Percentiles rank a stretch among this genome's conserved stretches.
phyloP scores from a whole-genome alignment of 306 rosid genomes.

The Ochetophila trinervis region DNA sequence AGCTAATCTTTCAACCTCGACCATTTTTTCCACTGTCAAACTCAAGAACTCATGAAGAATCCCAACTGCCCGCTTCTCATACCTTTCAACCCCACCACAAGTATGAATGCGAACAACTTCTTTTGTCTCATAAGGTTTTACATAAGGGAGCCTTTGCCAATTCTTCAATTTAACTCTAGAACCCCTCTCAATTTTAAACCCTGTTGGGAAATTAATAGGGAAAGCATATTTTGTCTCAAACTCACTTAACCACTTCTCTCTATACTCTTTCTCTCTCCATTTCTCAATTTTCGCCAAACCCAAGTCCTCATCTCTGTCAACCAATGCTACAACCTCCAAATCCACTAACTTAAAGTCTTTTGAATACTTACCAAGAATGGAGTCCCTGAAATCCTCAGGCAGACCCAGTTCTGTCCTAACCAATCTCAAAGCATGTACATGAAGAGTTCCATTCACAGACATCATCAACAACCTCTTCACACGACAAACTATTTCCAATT shows the following conservation, averaged over 20 bases:
- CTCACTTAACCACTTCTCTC: constrained; percentile 83
- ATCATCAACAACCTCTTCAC: constrained; percentile 63
- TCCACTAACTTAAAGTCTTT: constrained; percentile 49
- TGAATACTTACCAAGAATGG: constrained; percentile 45
- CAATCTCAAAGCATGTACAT: constrained; percentile 64
- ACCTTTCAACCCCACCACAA: constrained; percentile 54
- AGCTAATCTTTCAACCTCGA: constrained; percentile 64
- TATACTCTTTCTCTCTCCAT: constrained; percentile 71
- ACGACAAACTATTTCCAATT: constrained; percentile 48
- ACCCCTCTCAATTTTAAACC: constrained; percentile 54
- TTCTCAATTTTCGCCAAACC: constrained; percentile 46
- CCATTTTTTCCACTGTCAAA: constrained; percentile 83
- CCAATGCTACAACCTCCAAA: constrained; percentile 61
- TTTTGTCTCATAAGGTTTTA: constrained; percentile 65
- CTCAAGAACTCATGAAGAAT: constrained; percentile 79
- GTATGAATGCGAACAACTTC: constrained; percentile 32
- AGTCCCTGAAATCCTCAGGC: constrained; percentile 69
- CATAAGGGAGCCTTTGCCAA: constrained; percentile 81
- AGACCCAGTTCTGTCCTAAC: constrained; percentile 67
- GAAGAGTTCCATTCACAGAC: constrained; percentile 52
- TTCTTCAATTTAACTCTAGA: constrained; percentile 61
- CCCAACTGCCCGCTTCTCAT: constrained; percentile 71
- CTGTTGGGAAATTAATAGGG: constrained; percentile 66
- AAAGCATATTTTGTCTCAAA: constrained; percentile 66
- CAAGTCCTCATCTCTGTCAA: constrained; percentile 38